These are phyloP conservation scores for Wickerhamiella kazuoi DNA, from an alignment of 805 yeast genomes.

Conservation along the genomic window DNA sequence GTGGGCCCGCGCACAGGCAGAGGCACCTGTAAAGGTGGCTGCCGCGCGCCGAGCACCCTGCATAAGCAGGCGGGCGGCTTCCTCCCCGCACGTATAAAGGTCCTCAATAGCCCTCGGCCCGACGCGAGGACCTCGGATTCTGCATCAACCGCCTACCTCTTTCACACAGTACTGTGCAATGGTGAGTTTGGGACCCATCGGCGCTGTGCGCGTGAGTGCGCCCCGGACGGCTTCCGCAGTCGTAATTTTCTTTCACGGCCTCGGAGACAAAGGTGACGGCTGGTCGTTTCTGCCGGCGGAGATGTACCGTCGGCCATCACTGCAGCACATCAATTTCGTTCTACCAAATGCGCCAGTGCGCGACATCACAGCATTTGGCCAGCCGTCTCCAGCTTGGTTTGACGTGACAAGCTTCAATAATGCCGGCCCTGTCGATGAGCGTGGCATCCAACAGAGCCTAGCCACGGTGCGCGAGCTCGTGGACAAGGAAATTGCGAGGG, in stretches of 20 bases:
- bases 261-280: constrained; percentile 82
- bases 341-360: constrained; percentile 77
- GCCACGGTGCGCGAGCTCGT: constrained; percentile 18
- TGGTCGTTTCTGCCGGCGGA: constrained; percentile 70
- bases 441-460: constrained; percentile 23
- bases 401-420: constrained; percentile 32
- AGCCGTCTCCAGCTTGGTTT: constrained; percentile 71
- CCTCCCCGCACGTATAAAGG: too few relatives aligned
- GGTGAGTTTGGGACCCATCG: constrained; percentile 2
- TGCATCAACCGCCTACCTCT: too few relatives aligned
- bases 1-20: too few relatives aligned
- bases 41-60: too few relatives aligned
- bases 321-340: constrained; percentile 47
- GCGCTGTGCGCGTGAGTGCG: constrained; percentile 25
- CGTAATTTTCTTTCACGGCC: constrained; percentile 67
- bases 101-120: too few relatives aligned
- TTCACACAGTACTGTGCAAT: too few relatives aligned
- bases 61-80: too few relatives aligned
- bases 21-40: too few relatives aligned
- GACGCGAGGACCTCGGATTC: too few relatives aligned
- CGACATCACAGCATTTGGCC: constrained; percentile 53
- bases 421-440: constrained; percentile 18
- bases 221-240: constrained; percentile 37
- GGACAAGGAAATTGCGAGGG: constrained; percentile 19
- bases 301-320: constrained; percentile 27